Percentiles rank a stretch among this genome's conserved stretches.
These are phyloP conservation scores for Abelmoschus esculentus DNA, from an alignment of 345 rosid species.

Conservation along the genomic window DNA sequence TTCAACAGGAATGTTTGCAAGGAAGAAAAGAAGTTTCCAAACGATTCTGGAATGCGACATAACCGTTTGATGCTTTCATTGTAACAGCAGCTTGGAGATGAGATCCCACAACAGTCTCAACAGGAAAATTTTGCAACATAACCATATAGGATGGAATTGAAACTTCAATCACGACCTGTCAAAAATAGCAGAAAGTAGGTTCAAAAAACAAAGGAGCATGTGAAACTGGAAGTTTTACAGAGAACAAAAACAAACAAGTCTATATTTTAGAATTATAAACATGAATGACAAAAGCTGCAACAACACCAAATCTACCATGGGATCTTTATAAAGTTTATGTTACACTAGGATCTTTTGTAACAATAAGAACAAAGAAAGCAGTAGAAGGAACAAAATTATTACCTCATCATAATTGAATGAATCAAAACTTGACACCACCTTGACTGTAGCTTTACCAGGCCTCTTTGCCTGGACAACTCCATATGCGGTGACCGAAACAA, in stretches of 20 bases:
- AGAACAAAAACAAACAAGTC: neutral
- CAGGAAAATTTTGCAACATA: slow-evolving; percentile 75
- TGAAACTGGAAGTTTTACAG: neutral
- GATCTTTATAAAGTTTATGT: neutral
- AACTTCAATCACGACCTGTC: slow-evolving; percentile 74
- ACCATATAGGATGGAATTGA: slow-evolving; percentile 63
- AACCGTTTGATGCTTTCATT: slow-evolving; percentile 72
- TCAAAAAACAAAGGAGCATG: neutral
- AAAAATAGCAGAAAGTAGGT: slow-evolving; percentile 1
- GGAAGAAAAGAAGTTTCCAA: slow-evolving; percentile 17
- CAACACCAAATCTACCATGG: neutral
- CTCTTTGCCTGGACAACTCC: slow-evolving; percentile 82
- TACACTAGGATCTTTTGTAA: neutral
- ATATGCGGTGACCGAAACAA: slow-evolving; percentile 57
- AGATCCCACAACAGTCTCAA: slow-evolving; percentile 79
- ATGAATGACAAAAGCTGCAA: neutral
- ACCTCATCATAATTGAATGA: slow-evolving; percentile 87
- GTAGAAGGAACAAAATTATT: slow-evolving; percentile 5
- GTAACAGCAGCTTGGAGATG: slow-evolving; percentile 75
- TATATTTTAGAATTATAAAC: neutral
- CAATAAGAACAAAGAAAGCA: neutral
- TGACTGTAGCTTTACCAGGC: slow-evolving; percentile 78
- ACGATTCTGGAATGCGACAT: slow-evolving; percentile 15
- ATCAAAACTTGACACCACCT: slow-evolving; percentile 71
- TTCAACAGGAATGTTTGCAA: slow-evolving; percentile 16